Conservation (phyloP, 177 flowering plant genomes). For the Vitis hybrid region DNA sequence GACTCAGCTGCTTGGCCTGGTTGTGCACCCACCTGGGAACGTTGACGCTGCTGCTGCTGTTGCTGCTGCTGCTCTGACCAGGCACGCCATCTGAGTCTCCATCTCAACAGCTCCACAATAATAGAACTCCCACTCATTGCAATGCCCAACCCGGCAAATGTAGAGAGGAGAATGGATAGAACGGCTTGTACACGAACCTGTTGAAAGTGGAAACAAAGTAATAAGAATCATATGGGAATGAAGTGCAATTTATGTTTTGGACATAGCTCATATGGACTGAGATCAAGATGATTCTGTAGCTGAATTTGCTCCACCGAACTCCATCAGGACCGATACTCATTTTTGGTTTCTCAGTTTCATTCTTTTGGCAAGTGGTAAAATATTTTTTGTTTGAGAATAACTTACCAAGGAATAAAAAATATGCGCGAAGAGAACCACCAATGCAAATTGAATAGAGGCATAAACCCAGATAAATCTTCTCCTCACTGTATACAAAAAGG, state of each 20-base stretch:
- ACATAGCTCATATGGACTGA: too few species aligned
- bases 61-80: conserved; percentile 18
- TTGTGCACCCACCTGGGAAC: conserved; percentile 17
- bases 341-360: background rate
- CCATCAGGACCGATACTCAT: too few species aligned
- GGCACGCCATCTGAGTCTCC: conserved; percentile 47
- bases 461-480: conserved; percentile 69
- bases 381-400: background rate
- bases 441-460: conserved; percentile 56
- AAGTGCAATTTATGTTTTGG: background rate
- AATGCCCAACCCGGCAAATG: conserved; percentile 80
- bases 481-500: conserved; percentile 34
- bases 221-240: background rate
- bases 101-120: conserved; percentile 64
- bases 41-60: conserved; percentile 14
- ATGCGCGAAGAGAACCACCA: conserved; percentile 68
- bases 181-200: conserved; percentile 75
- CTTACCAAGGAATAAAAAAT: conserved; percentile 60
- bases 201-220: conserved; percentile 5
- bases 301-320: too few species aligned
- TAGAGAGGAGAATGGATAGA: conserved; percentile 71
- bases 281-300: too few species aligned
- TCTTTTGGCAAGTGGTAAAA: background rate
- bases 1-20: conserved; percentile 16
- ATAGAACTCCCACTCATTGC: conserved; percentile 80